Evolutionary conservation across 2,329 filamentous ascomycete genomes (phyloP).

Genomic region (Aspergillus fumigatiaffinis): DNA sequence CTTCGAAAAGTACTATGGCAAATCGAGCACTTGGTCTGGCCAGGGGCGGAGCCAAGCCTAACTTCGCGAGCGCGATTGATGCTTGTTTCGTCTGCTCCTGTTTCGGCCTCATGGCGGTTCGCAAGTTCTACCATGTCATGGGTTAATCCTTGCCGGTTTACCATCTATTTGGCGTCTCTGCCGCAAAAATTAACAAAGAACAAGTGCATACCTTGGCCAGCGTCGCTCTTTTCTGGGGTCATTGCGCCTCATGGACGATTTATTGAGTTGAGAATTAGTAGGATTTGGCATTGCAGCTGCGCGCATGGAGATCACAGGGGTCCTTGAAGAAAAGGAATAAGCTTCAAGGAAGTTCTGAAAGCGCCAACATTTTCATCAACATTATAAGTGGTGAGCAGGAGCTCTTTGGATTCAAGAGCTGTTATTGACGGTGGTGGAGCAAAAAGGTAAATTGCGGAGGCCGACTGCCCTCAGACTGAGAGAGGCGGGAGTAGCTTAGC

Average conservation of each 20-base stretch:
- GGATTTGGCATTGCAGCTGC: constrained; percentile 14
- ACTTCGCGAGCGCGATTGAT: constrained; percentile 9
- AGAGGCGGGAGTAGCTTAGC: background rate
- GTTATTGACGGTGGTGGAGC: background rate
- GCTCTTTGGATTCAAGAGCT: background rate
- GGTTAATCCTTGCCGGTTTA: constrained; percentile 2
- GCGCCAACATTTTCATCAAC: background rate
- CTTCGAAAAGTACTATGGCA: constrained; percentile 38
- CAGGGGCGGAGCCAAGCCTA: constrained; percentile 10
- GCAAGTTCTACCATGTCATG: constrained; percentile 9
- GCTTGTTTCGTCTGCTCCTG: constrained; percentile 7
- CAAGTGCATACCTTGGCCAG: constrained; percentile 18
- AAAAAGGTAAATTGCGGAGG: background rate
- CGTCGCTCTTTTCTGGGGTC: constrained; percentile 25
- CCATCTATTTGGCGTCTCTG: background rate
- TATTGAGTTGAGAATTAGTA: constrained; percentile 1
- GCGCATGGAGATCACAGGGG: background rate
- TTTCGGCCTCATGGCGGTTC: constrained; percentile 15
- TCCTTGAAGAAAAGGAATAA: background rate
- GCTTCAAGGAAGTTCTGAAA: constrained; percentile 9
- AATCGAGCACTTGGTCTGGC: constrained; percentile 30
- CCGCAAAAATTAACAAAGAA: constrained; percentile 1
- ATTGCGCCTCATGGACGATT: constrained; percentile 24
- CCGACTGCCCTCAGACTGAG: background rate
- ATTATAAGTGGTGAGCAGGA: background rate